Evolutionary conservation across 768 basidiomycete species (phyloP).

Genomic region (Russula emetica): DNA sequence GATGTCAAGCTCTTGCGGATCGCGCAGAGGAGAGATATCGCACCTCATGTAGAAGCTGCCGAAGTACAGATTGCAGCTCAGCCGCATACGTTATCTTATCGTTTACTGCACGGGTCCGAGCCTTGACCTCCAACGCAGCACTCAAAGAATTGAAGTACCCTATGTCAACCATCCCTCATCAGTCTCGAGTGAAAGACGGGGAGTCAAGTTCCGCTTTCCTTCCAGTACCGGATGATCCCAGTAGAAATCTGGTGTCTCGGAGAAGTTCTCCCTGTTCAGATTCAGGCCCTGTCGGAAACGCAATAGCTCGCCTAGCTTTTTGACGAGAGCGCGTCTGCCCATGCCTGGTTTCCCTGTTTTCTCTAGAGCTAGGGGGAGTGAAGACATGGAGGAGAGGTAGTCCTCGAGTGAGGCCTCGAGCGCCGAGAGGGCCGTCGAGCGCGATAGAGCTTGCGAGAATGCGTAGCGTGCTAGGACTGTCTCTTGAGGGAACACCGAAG

Average conservation of each 20-base stretch:
- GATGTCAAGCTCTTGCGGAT: conserved; percentile 16
- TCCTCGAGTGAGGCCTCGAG: conserved; percentile 81
- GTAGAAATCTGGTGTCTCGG: conserved; percentile 87
- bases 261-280: conserved; percentile 83
- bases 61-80: conserved; percentile 83
- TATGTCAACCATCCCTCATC: conserved; percentile 31
- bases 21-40: neutral
- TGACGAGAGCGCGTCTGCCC: conserved; percentile 75
- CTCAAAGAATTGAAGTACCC: conserved; percentile 83
- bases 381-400: conserved; percentile 78
- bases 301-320: conserved; percentile 88
- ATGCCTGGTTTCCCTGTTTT: conserved; percentile 82
- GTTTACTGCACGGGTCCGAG: conserved; percentile 76
- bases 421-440: conserved; percentile 82
- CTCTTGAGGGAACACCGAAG: conserved; percentile 55
- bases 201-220: conserved; percentile 40
- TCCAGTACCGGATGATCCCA: conserved; percentile 93
- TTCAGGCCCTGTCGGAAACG: conserved; percentile 90
- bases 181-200: neutral
- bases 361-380: conserved; percentile 69
- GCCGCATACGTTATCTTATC: conserved; percentile 91
- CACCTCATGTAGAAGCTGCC: conserved; percentile 45
- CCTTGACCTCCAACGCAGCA: conserved; percentile 79
- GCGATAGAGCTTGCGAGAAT: conserved; percentile 85
- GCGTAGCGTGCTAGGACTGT: conserved; percentile 86